A percentile compares a stretch with the other conserved stretches of the same genome.
phyloP scores from a whole-genome alignment of 805 yeast species.

The Zygotorulaspora danielsina region DNA sequence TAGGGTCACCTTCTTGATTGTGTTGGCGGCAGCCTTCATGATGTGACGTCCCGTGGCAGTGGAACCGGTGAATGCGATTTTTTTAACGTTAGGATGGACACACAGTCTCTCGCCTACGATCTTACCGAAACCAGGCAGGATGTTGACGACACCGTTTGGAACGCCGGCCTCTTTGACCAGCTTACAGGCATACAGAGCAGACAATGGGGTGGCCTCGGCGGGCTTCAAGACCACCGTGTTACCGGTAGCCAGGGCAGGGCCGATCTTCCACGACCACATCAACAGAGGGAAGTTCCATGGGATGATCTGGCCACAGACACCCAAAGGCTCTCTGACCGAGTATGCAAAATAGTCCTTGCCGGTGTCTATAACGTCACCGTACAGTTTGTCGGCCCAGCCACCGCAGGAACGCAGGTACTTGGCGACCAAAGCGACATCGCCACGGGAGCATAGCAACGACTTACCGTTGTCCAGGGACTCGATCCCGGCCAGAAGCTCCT shows the following conservation, averaged over 20 bases:
- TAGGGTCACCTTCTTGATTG: slow-evolving; percentile 74
- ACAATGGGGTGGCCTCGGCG: slow-evolving; percentile 82
- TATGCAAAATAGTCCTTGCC: slow-evolving; percentile 60
- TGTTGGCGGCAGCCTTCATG: slow-evolving; percentile 64
- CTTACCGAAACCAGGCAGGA: slow-evolving; percentile 75
- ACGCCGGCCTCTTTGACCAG: slow-evolving; percentile 71
- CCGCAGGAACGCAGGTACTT: slow-evolving; percentile 79
- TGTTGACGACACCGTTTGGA: slow-evolving; percentile 78
- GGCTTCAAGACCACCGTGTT: slow-evolving; percentile 81
- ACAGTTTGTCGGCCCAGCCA: slow-evolving; percentile 70
- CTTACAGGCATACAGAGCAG: slow-evolving; percentile 65
- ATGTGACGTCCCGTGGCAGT: slow-evolving; percentile 76
- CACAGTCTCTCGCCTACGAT: slow-evolving; percentile 70
- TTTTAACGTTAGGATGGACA: slow-evolving; percentile 64
- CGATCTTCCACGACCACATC: slow-evolving; percentile 84
- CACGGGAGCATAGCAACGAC: slow-evolving; percentile 64
- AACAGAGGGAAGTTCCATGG: slow-evolving; percentile 93
- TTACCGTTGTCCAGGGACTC: slow-evolving; percentile 92
- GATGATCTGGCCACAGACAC: slow-evolving; percentile 84
- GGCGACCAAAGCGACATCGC: slow-evolving; percentile 70
- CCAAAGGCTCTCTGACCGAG: slow-evolving; percentile 76
- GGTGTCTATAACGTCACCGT: slow-evolving; percentile 56
- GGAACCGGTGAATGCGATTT: slow-evolving; percentile 86
- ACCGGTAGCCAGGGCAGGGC: slow-evolving; percentile 84
- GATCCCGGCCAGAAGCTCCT: slow-evolving; percentile 70